Conservation (phyloP, 257 asterid species). For the Handroanthus guayacan region DNA sequence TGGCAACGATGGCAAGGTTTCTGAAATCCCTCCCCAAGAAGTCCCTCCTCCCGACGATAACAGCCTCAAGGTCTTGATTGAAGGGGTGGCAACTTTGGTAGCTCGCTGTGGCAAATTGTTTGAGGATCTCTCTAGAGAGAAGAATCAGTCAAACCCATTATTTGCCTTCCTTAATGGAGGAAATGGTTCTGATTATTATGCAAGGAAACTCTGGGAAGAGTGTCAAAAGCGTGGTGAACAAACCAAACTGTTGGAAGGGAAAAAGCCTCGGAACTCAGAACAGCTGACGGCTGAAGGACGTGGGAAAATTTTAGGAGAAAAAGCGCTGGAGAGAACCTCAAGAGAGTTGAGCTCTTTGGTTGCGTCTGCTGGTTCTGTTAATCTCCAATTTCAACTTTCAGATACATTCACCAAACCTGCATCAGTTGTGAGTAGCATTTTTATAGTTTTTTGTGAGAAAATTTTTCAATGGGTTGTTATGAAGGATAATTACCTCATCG, state of each 20-base stretch:
- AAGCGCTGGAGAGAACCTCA: conserved; percentile 72
- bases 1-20: conserved; percentile 51
- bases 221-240: conserved; percentile 70
- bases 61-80: conserved; percentile 82
- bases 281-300: conserved; percentile 89
- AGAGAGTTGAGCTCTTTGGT: conserved; percentile 56
- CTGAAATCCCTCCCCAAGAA: conserved; percentile 69
- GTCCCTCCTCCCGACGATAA: conserved; percentile 82
- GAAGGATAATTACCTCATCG: too few relatives aligned
- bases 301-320: conserved; percentile 89
- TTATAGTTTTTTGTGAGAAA: conserved; percentile 15
- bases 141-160: conserved; percentile 81
- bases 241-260: conserved; percentile 54
- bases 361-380: conserved; percentile 62
- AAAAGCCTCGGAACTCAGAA: conserved; percentile 53
- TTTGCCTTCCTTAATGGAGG: conserved; percentile 87
- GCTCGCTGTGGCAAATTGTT: conserved; percentile 93
- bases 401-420: conserved; percentile 85
- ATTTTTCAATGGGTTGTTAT: background rate
- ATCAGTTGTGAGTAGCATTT: conserved; percentile 69
- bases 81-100: conserved; percentile 93
- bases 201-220: conserved; percentile 94
- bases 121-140: conserved; percentile 92
- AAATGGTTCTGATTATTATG: conserved; percentile 76
- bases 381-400: conserved; percentile 73